Percentiles rank a stretch among this genome's conserved stretches.
Conservation (phyloP, 768 basidiomycete genomes). For the Lactarius tabidus region DNA sequence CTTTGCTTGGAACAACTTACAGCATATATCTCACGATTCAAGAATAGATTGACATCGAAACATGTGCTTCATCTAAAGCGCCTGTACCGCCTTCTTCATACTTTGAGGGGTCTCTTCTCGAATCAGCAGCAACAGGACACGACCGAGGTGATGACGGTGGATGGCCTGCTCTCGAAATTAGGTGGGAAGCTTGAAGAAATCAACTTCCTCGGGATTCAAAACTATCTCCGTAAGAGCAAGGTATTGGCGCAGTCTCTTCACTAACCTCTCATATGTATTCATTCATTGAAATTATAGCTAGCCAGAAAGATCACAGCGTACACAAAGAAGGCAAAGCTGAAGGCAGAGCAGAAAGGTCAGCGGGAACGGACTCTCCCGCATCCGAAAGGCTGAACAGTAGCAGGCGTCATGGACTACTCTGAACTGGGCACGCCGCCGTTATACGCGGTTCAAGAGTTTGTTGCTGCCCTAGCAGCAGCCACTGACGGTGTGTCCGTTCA, state of each 20-base stretch:
- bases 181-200: slow-evolving; percentile 69
- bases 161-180: slow-evolving; percentile 57
- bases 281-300: slow-evolving; percentile 37
- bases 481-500: slow-evolving; percentile 52
- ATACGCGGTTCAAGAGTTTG: slow-evolving; percentile 74
- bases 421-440: slow-evolving; percentile 54
- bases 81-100: slow-evolving; percentile 66
- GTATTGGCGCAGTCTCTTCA: slow-evolving; percentile 38
- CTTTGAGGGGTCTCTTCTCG: slow-evolving; percentile 54
- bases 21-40: slow-evolving; percentile 73
- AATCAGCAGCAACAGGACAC: slow-evolving; percentile 49
- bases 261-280: not conserved
- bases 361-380: not conserved
- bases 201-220: slow-evolving; percentile 79
- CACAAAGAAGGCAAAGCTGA: slow-evolving; percentile 36
- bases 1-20: slow-evolving; percentile 71
- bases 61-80: slow-evolving; percentile 82
- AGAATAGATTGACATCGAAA: slow-evolving; percentile 61
- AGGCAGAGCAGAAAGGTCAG: slow-evolving; percentile 30
- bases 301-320: slow-evolving; percentile 85
- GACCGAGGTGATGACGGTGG: slow-evolving; percentile 64
- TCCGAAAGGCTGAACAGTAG: not conserved
- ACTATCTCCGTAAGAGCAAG: slow-evolving; percentile 81
- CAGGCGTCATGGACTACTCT: not conserved
- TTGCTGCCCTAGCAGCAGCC: slow-evolving; percentile 70